Evolutionary conservation across 2,329 filamentous ascomycete genomes (phyloP), one percentile per base, ranked within the genome.

Genomic region (Trichoderma endophyticum): DNA sequence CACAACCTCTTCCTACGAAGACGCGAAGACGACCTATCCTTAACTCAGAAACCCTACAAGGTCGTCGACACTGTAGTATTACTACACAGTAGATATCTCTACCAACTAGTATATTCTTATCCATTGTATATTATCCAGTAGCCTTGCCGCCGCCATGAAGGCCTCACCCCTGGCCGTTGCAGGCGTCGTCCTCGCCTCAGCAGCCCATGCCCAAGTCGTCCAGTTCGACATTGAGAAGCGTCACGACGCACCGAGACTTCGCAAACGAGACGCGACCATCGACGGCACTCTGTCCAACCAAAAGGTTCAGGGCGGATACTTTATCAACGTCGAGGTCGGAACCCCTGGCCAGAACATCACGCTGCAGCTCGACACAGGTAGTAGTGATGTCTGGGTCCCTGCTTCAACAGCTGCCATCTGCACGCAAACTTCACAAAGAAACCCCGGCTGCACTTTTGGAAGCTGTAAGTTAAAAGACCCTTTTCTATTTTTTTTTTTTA

Each of bases 381-480:
- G 88, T 76, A 90, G 88, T 73, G 90, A 92, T 80, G 85, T 89
- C 26, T 91, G 90, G 89, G 84, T 91, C 51, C 84, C 86, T 15
- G 79, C 80, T 57, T 78, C 76, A 72, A 63, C 70, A 6, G 80
- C 84, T 1, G 73, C 73, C 39, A 81, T 85, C 14, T 88, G 86
- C 77, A 72, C 79, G 18, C 73, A 75, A 8, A 73, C 72, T 7
- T 65, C 73, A 21, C 66, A 54, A 12, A 73, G 73, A 1, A 73
- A 73, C 26, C 72, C 72, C 8, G 82, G 82, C 9, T 86, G 85
- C 73, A 77, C 77, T 18, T 76, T 84, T 56, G 86, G 86, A 73
- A 83, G 80, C 71, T 88, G 85, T 87, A 79, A 80, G 85, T 77
- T 14, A 28, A 63, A 24, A 5, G 39, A 5, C 3, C 4, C 5